Percentiles rank a stretch among this genome's conserved stretches.
Evolutionary conservation across 805 yeast species (phyloP).

Genomic region (Osmozyma mogii): DNA sequence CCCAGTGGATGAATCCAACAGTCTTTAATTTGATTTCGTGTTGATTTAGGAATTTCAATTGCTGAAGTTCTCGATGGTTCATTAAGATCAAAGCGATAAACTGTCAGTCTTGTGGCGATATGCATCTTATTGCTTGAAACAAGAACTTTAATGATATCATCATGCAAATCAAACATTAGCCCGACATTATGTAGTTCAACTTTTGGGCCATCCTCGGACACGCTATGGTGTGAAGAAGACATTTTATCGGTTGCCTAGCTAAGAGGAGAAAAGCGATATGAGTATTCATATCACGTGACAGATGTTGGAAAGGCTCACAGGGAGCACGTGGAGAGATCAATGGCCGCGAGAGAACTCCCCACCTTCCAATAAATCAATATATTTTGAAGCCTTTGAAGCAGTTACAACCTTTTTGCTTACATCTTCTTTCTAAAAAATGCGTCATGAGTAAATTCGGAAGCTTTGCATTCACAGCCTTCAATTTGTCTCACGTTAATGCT

Average conservation of each 20-base stretch:
- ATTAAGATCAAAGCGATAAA: slow-evolving; percentile 26
- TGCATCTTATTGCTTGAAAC: slow-evolving; percentile 31
- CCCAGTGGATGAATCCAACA: slow-evolving; percentile 35
- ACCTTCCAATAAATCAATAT: background rate
- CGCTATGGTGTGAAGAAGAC: background rate
- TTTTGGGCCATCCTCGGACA: slow-evolving; percentile 12
- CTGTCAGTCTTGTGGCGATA: slow-evolving; percentile 14
- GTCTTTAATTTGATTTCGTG: slow-evolving; percentile 12
- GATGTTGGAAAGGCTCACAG: background rate
- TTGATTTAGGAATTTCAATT: slow-evolving; percentile 14
- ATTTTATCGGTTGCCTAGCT: background rate
- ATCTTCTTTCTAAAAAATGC: no score
- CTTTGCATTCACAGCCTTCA: no score
- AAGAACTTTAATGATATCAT: slow-evolving; percentile 16
- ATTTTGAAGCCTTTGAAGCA: no score
- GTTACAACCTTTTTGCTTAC: no score
- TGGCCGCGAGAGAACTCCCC: background rate
- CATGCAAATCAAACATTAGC: slow-evolving; percentile 27
- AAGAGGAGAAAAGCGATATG: background rate
- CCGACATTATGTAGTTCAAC: slow-evolving; percentile 31
- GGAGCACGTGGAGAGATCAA: background rate
- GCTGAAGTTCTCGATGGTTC: slow-evolving; percentile 26
- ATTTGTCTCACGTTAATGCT: background rate
- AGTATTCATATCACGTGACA: slow-evolving; percentile 1
- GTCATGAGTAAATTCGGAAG: no score